These are phyloP conservation scores for Coemansia sp. DNA, from an alignment of 192 early-diverging fungal genomes.

Conservation along the genomic window DNA sequence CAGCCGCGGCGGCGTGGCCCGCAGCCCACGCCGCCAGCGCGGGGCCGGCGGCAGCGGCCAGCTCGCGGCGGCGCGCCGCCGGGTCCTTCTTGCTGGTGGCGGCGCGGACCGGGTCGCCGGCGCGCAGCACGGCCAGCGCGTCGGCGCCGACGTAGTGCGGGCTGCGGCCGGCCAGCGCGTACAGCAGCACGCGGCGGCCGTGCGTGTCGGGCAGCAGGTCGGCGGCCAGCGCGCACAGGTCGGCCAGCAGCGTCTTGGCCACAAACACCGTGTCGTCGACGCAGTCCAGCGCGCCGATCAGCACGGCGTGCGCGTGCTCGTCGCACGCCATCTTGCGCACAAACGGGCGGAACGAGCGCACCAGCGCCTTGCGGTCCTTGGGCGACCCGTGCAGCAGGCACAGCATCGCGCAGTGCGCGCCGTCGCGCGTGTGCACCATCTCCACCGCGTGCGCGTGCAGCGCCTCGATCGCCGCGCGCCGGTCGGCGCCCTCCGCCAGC, in stretches of 20 bases:
- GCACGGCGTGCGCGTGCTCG: constrained; percentile 86
- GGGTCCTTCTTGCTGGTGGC: constrained; percentile 91
- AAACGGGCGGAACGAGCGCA: constrained; percentile 83
- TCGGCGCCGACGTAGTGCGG: constrained; percentile 71
- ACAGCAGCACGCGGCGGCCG: constrained; percentile 80
- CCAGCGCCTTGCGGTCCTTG: constrained; percentile 90
- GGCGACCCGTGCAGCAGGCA: constrained; percentile 75
- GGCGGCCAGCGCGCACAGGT: constrained; percentile 35
- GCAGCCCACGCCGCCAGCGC: constrained; percentile 62
- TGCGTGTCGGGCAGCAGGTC: constrained; percentile 74
- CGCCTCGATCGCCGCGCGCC: constrained; percentile 69
- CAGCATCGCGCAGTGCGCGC: constrained; percentile 82
- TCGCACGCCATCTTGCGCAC: constrained; percentile 80
- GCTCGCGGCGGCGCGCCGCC: constrained; percentile 63
- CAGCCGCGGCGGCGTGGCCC: constrained; percentile 57
- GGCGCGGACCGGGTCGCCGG: constrained; percentile 67
- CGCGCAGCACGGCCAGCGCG: constrained; percentile 68
- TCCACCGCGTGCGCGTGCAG: constrained; percentile 83
- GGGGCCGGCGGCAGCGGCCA: constrained; percentile 65
- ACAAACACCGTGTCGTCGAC: constrained; percentile 93
- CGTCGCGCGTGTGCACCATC: constrained; percentile 92
- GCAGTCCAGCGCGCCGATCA: constrained; percentile 81
- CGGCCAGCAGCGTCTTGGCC: constrained; percentile 71
- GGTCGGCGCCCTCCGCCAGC: constrained; percentile 61
- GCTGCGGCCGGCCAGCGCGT: constrained; percentile 76